Evolutionary conservation across 441 rosid genomes (phyloP).

Genomic region (Lepidium campestre): DNA sequence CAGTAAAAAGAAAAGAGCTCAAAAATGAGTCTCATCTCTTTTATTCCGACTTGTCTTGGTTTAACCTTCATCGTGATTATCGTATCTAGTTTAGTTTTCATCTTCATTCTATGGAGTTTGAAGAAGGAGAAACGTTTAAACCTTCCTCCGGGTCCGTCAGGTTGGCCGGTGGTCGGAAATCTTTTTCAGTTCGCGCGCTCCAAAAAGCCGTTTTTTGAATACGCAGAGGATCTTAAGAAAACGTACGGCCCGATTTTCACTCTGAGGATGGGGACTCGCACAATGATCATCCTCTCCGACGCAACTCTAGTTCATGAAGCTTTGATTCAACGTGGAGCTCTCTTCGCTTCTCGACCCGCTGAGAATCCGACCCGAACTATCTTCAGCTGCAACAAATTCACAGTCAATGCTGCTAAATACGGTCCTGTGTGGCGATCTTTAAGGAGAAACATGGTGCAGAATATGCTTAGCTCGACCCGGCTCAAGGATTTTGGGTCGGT

Average conservation of each 20-base stretch:
- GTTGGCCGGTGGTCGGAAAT: constrained; percentile 91
- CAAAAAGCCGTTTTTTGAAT: constrained; percentile 61
- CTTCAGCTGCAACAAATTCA: constrained; percentile 83
- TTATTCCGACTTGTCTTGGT: constrained; percentile 18
- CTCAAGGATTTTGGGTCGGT: constrained; percentile 53
- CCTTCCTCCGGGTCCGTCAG: constrained; percentile 88
- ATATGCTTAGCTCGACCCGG: constrained; percentile 68
- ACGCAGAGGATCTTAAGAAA: constrained; percentile 44
- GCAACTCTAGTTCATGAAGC: constrained; percentile 65
- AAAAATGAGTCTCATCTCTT: constrained; percentile 16
- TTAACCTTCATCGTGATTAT: constrained; percentile 12
- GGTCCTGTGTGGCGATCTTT: constrained; percentile 88
- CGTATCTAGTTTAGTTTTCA: constrained; percentile 27
- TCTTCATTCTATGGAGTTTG: constrained; percentile 28
- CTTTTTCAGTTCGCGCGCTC: constrained; percentile 76
- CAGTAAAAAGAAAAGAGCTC: background rate
- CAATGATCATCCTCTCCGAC: constrained; percentile 61
- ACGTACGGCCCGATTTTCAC: constrained; percentile 70
- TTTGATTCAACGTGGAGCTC: constrained; percentile 51
- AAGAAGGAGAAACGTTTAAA: constrained; percentile 35
- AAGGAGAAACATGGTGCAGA: constrained; percentile 90
- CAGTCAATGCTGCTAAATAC: constrained; percentile 69
- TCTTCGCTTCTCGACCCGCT: constrained; percentile 60
- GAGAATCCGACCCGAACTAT: constrained; percentile 73
- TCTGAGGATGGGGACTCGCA: constrained; percentile 75